Conservation (phyloP, 2,329 filamentous ascomycete species). For the Venturia oleaginea region DNA sequence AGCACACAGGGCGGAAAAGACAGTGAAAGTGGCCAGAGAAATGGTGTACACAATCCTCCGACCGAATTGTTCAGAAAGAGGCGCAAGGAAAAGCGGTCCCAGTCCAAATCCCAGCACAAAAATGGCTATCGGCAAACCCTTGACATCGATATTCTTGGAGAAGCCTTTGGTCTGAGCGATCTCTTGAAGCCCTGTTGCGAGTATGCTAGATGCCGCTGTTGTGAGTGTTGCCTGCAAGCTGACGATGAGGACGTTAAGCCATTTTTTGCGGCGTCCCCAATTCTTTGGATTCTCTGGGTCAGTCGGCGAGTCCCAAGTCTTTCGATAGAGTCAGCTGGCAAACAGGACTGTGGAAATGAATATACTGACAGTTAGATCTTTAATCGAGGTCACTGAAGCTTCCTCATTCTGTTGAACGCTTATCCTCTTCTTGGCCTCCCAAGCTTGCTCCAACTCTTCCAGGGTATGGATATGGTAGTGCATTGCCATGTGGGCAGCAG, state of each 20-base stretch:
- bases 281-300: slow-evolving; percentile 40
- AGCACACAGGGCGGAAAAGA: slow-evolving; percentile 31
- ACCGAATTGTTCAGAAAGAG: slow-evolving; percentile 28
- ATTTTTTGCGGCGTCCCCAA: slow-evolving; percentile 35
- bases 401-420: not conserved
- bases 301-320: slow-evolving; percentile 27
- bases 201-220: slow-evolving; percentile 32
- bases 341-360: too few relatives aligned
- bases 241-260: slow-evolving; percentile 34
- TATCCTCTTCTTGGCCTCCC: not conserved
- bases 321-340: too few relatives aligned
- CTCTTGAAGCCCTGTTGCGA: slow-evolving; percentile 25
- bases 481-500: not conserved
- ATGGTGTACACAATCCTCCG: slow-evolving; percentile 38
- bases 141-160: slow-evolving; percentile 26
- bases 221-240: slow-evolving; percentile 32
- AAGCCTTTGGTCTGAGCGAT: slow-evolving; percentile 18
- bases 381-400: not conserved
- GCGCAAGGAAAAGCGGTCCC: slow-evolving; percentile 29
- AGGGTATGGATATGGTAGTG: slow-evolving; percentile 3
- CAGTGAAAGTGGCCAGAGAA: slow-evolving; percentile 28
- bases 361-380: not conserved
- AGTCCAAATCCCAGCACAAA: slow-evolving; percentile 32
- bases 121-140: slow-evolving; percentile 31
- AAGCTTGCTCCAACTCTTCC: slow-evolving; percentile 5